These are phyloP conservation scores for Suillus sp. DNA, from an alignment of 768 basidiomycete genomes.

Conservation along the genomic window DNA sequence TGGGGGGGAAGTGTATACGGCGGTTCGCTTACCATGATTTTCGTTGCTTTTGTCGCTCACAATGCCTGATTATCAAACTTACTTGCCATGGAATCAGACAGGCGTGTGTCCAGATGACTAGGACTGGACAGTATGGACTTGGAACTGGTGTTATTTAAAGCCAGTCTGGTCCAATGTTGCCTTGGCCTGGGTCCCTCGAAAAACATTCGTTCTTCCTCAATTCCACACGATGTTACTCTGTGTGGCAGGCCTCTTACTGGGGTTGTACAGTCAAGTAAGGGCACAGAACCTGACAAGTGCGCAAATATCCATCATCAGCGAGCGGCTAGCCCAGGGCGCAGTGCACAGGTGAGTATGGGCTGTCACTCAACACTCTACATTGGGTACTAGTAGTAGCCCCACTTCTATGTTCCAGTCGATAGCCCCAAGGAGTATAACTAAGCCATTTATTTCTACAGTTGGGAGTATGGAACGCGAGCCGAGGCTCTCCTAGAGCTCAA, in stretches of 20 bases:
- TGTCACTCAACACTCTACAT: background rate
- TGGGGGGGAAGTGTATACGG: background rate
- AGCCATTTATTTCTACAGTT: constrained; percentile 37
- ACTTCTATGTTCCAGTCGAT: background rate
- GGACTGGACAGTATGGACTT: background rate
- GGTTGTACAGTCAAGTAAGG: background rate
- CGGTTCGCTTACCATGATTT: background rate
- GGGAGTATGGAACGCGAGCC: constrained; percentile 55
- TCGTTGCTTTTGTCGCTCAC: background rate
- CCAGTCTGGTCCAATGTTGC: background rate
- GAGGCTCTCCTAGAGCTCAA: constrained; percentile 54
- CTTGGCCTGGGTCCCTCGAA: background rate
- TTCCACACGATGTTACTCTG: constrained; percentile 1
- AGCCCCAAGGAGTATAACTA: background rate
- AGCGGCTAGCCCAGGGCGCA: constrained; percentile 43
- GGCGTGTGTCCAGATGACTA: background rate
- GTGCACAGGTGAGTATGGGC: constrained; percentile 39
- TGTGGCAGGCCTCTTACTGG: constrained; percentile 11
- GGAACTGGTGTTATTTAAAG: constrained; percentile 11
- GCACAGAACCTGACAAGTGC: constrained; percentile 39
- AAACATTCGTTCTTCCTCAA: background rate
- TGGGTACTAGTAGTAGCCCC: background rate
- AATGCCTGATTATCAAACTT: background rate
- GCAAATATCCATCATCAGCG: constrained; percentile 39
- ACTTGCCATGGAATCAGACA: background rate